Evolutionary conservation across 192 early-diverging fungal species (phyloP).

Genomic region (Backusella tuberculispora): DNA sequence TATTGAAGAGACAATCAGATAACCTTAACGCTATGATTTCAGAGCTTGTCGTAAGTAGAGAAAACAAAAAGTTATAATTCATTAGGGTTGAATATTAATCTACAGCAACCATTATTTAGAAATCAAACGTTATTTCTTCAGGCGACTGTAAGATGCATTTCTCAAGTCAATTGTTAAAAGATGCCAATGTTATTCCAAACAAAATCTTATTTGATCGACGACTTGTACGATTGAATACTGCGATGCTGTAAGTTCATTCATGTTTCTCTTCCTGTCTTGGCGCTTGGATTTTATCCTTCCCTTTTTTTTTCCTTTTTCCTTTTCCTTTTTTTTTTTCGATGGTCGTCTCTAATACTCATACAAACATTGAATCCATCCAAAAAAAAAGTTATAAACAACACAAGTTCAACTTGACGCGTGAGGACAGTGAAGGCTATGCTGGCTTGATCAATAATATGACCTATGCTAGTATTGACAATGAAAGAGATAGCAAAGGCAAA

Average conservation of each 20-base stretch:
- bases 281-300: not conserved
- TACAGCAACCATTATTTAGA: slow-evolving; percentile 16
- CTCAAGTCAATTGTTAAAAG: slow-evolving; percentile 31
- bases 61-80: not conserved
- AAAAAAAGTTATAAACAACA: slow-evolving; percentile 70
- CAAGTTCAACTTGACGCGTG: slow-evolving; percentile 82
- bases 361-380: not conserved
- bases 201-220: slow-evolving; percentile 34
- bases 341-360: no score
- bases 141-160: slow-evolving; percentile 34
- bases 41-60: slow-evolving; percentile 26
- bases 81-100: not conserved
- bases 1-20: not conserved
- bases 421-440: slow-evolving; percentile 82
- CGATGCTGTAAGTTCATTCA: slow-evolving; percentile 40
- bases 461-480: slow-evolving; percentile 24
- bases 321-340: not conserved
- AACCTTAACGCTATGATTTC: slow-evolving; percentile 32
- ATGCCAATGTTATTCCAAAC: slow-evolving; percentile 31
- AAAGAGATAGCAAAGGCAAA: slow-evolving; percentile 18
- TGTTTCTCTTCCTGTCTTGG: not conserved
- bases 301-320: not conserved
- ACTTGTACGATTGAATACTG: slow-evolving; percentile 41
- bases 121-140: not conserved
- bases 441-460: slow-evolving; percentile 67